Base-by-base conservation (phyloP, 768 basidiomycete species). In the Roridomyces roridus region DNA sequence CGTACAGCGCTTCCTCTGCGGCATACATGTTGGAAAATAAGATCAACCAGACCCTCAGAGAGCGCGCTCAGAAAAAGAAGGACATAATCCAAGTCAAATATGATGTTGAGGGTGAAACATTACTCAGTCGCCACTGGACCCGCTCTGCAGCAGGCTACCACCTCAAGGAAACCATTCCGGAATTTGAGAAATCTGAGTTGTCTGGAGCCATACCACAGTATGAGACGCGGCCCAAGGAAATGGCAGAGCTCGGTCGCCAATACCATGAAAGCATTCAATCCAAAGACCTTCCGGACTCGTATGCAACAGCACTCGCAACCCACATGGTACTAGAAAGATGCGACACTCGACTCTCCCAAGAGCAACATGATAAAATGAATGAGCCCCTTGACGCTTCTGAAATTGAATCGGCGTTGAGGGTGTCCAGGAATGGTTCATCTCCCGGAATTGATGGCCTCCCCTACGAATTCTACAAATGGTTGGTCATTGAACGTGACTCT, bases 381-480 rank as follows among this genome's bases (percentile, higher is more conserved):
- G 21, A 12, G 8, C 5, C 15, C 10, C 42, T 44, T 44, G 9
- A 11, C 8, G 40, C 10, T 12, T 12, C 12, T 17, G 47, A 67
- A 14, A 18, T 64, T 2, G 3, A 6, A 1, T 17, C 4, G 1
- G 48, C 34, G 3, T 47, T 56, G n/a, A 40, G 9, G 21, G 5
- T 40, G 6, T 28, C 45, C 24, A 26, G 45, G 24, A 35, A 34
- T 1, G 59, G 59, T 0, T 61, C 31, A 1, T 41, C 67, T 0
- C n/a, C 63, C 0, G 57, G 67, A 0, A n/a, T 65, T 4, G 57
- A 68, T n/a, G 49, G 67, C 0, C 9, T 68, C 0, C 56, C 66
- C 14, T 64, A 65, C n/a, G 62, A 67, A 26, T 17, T 64, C 0
- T 68, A 52, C 12, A 20, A 43, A 37, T 7, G 4, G 9, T 9